Evolutionary conservation across 1,284 basidiomycete species (phyloP).

Genomic region (Cryptococcus floricola): DNA sequence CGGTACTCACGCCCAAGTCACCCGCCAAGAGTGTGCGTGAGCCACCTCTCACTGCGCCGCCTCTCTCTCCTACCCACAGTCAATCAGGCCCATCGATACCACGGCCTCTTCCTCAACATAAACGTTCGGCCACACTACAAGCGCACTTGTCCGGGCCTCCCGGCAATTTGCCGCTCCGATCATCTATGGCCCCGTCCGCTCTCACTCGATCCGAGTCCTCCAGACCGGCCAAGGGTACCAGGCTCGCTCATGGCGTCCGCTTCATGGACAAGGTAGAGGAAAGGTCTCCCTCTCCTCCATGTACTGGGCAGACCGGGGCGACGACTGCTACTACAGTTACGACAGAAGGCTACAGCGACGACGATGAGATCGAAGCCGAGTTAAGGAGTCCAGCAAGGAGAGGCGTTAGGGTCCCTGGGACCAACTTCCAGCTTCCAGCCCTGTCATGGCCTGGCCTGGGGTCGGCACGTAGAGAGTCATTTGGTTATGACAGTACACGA

Average conservation of each 20-base stretch:
- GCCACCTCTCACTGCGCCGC: not conserved
- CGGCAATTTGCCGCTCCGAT: not conserved
- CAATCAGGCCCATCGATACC: not conserved
- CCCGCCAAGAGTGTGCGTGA: not conserved
- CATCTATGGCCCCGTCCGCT: not conserved
- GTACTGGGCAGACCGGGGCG: constrained; percentile 1
- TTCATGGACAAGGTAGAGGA: constrained; percentile 21
- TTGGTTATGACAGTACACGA: too few relatives aligned
- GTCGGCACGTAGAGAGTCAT: too few relatives aligned
- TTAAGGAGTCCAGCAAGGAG: not conserved
- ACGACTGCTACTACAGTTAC: not conserved
- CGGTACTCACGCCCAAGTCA: not conserved
- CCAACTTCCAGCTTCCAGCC: constrained; percentile 11
- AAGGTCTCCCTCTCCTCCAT: constrained; percentile 1
- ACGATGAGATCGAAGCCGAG: not conserved
- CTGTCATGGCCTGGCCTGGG: not conserved
- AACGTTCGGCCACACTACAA: constrained; percentile 2
- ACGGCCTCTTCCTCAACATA: not conserved
- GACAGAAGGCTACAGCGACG: not conserved
- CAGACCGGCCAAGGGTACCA: not conserved
- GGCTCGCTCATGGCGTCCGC: constrained; percentile 19
- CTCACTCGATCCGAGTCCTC: constrained; percentile 7
- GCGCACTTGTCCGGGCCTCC: not conserved
- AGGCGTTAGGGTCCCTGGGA: constrained; percentile 17
- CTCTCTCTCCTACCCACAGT: not conserved